A percentile compares a stretch with the other conserved stretches of the same genome.
Evolutionary conservation across 148 eudicot genomes (phyloP).

Genomic region (Rhododendron vialii): DNA sequence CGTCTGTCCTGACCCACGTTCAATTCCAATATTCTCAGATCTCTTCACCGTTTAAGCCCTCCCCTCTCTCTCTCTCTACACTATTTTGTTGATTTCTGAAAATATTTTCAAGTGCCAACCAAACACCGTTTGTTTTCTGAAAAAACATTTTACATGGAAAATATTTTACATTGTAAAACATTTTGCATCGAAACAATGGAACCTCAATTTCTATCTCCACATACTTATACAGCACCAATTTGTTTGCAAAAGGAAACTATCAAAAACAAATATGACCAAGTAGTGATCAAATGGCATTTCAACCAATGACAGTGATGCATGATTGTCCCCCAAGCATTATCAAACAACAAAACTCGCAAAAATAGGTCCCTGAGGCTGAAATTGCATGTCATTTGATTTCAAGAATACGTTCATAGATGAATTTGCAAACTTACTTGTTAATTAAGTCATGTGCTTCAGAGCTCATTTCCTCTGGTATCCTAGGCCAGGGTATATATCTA

Average conservation of each 20-base stretch:
- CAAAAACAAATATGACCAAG: neutral
- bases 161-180: too few species aligned
- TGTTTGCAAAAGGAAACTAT: neutral
- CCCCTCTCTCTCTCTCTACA: too few species aligned
- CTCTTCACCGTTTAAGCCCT: too few species aligned
- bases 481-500: constrained; percentile 95
- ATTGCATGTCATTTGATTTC: neutral
- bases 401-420: neutral
- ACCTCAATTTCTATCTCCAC: neutral
- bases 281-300: neutral
- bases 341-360: neutral
- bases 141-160: too few species aligned
- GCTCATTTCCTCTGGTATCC: constrained; percentile 85
- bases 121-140: too few species aligned
- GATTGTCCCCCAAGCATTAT: neutral
- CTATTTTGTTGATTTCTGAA: too few species aligned
- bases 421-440: constrained; percentile 58
- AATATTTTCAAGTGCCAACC: too few species aligned
- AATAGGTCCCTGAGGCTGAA: neutral
- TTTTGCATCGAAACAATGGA: too few species aligned
- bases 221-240: neutral
- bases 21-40: too few species aligned
- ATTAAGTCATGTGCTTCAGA: constrained; percentile 78
- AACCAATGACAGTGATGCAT: neutral
- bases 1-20: too few species aligned